A percentile compares a stretch with the other conserved stretches of the same genome.
These are phyloP conservation scores for Sanguinoderma infundibulare DNA, from an alignment of 1,284 basidiomycete species.

Conservation along the genomic window DNA sequence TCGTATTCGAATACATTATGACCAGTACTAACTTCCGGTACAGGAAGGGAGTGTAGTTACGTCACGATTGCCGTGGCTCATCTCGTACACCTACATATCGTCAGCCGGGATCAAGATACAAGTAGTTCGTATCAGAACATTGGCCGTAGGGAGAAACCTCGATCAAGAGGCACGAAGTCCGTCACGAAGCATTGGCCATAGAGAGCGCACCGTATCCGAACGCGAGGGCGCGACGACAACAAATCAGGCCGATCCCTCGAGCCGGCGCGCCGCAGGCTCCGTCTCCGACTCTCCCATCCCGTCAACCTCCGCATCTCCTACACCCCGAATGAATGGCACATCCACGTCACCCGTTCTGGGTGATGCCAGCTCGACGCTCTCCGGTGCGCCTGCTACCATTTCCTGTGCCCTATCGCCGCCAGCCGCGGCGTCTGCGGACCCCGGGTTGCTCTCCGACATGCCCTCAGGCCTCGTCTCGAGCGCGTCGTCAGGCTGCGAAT, in stretches of 20 bases:
- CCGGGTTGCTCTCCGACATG: slow-evolving; percentile 83
- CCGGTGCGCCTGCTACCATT: slow-evolving; percentile 81
- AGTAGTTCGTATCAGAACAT: too few relatives aligned
- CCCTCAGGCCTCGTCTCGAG: slow-evolving; percentile 87
- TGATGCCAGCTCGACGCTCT: too few relatives aligned
- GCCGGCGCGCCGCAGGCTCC: slow-evolving; percentile 84
- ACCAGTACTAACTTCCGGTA: too few relatives aligned
- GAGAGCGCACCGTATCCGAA: slow-evolving; percentile 35
- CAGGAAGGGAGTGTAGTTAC: too few relatives aligned
- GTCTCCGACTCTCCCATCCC: slow-evolving; percentile 73
- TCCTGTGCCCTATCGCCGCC: slow-evolving; percentile 90
- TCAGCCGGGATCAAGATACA: too few relatives aligned
- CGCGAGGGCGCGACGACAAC: slow-evolving; percentile 45
- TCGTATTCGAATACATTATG: too few relatives aligned
- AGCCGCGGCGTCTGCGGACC: slow-evolving; percentile 77
- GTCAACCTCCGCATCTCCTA: slow-evolving; percentile 80
- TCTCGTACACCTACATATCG: too few relatives aligned
- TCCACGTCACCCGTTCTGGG: too few relatives aligned
- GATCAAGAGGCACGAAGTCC: too few relatives aligned
- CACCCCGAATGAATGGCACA: slow-evolving; percentile 64
- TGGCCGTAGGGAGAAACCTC: too few relatives aligned
- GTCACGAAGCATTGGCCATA: slow-evolving; percentile 40
- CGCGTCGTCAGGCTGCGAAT: slow-evolving; percentile 83
- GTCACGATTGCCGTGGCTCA: too few relatives aligned
- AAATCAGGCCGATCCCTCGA: slow-evolving; percentile 84